Base-by-base conservation (phyloP, 257 asterid species). In the Misopates orontium region DNA sequence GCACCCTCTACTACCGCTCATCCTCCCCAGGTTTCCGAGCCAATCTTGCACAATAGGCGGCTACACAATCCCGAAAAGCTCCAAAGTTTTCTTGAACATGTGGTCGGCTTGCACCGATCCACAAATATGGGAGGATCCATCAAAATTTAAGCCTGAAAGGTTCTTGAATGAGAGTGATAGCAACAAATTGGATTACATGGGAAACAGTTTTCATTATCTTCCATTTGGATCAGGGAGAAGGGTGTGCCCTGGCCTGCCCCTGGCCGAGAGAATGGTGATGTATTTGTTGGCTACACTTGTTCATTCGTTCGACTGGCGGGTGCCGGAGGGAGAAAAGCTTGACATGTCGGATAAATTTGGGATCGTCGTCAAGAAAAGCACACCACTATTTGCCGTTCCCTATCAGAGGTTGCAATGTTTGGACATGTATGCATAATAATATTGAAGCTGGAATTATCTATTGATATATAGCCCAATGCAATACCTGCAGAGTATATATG, bases 201-300 rank as follows among this genome's bases (percentile, higher is more conserved):
- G 53, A 14, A 41, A 21, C 21, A 60, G 41, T 21, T 41, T 41
- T 19, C 15, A 45, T 1, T 60, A 40, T 47, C 22, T 60, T 15
- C 66, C 66, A 21, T 60, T 60, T 22, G 66, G 54, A 22, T 42
- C 66, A 0, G 66, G 66, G 36, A 42, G 66, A 42, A 13, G 54
- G 52, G 19, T 47, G 14, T 22, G 54, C 14, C 51, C 53, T 0
- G 40, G 66, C 13, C 15, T 60, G 4, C 53, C 39, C 0, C 11
- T 41, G 39, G 66, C 39, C 2, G 53, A 41, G 52, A 60, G 36
- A 41, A 60, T 60, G 66, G 18, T 24, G 8, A 4, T 41, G 14
- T 41, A 39, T 17, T 4, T 41, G 66, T 21, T 41, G n/a, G 66
- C 66, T 0, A 36, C 66, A 7, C 53, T 60, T 15, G 15, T 60